Percentiles rank a stretch among this genome's conserved stretches.
These are phyloP conservation scores for Botrytis tulipae DNA, from an alignment of 2,329 filamentous ascomycete genomes.

Conservation along the genomic window DNA sequence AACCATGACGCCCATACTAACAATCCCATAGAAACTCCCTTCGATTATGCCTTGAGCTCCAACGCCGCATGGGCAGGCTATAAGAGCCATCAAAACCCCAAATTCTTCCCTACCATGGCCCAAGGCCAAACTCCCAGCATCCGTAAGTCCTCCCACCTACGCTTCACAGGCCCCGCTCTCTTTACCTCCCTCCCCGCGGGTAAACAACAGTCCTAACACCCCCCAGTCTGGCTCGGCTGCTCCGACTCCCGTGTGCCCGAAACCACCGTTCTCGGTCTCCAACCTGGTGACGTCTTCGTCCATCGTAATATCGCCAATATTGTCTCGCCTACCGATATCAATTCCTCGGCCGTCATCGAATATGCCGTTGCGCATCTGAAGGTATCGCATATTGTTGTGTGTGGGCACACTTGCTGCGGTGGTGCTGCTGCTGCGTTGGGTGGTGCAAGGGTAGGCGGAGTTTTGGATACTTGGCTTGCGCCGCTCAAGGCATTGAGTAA, in stretches of 20 bases:
- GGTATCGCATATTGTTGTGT: conserved; percentile 68
- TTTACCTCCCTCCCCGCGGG: neutral
- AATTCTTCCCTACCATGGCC: conserved; percentile 67
- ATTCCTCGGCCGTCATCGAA: conserved; percentile 72
- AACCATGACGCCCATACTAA: neutral
- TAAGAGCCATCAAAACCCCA: conserved; percentile 63
- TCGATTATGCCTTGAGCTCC: conserved; percentile 61
- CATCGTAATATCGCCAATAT: conserved; percentile 92
- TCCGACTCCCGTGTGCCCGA: conserved; percentile 83
- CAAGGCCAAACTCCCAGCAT: conserved; percentile 65
- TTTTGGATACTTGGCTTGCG: conserved; percentile 55
- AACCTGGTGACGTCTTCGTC: conserved; percentile 82
- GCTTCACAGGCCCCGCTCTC: neutral
- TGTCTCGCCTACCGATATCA: conserved; percentile 71
- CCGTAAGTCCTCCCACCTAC: conserved; percentile 44
- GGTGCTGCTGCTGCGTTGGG: conserved; percentile 60
- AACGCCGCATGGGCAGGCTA: conserved; percentile 71
- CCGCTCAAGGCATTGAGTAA: conserved; percentile 48
- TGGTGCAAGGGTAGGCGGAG: conserved; percentile 49
- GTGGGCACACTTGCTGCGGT: conserved; percentile 67
- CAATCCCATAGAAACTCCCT: conserved; percentile 37
- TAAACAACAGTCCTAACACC: conserved; percentile 17
- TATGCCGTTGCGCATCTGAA: conserved; percentile 73
- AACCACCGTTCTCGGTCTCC: conserved; percentile 73
- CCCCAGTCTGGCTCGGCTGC: conserved; percentile 76